A percentile compares a stretch with the other conserved stretches of the same genome.
phyloP scores from a whole-genome alignment of 2,329 filamentous ascomycete genomes.

The Verticillium alfalfae region DNA sequence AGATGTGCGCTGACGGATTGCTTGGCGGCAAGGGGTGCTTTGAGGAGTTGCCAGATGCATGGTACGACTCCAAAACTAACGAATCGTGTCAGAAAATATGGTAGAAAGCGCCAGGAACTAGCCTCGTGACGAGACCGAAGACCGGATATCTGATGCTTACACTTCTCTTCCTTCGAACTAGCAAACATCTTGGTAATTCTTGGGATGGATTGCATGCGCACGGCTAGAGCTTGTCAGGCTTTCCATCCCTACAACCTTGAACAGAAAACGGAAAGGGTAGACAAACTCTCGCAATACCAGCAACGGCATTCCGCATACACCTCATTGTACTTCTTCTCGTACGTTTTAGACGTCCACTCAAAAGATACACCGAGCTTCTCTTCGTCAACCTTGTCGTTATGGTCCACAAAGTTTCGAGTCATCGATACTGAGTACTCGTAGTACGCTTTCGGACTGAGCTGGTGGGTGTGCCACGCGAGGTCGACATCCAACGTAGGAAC shows the following conservation, averaged over 20 bases:
- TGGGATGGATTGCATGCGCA: not conserved
- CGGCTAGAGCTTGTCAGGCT: not conserved
- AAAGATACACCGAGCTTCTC: constrained; percentile 56
- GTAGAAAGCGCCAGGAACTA: no score
- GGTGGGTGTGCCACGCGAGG: constrained; percentile 70
- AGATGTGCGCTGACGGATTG: constrained; percentile 58
- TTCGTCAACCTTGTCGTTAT: constrained; percentile 80
- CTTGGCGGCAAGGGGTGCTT: constrained; percentile 35
- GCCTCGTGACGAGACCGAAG: not conserved
- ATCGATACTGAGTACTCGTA: constrained; percentile 42
- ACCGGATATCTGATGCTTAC: constrained; percentile 11
- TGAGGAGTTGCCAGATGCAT: constrained; percentile 35
- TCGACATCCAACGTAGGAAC: constrained; percentile 67
- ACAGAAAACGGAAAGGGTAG: not conserved
- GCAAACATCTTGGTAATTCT: constrained; percentile 31
- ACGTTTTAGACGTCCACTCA: constrained; percentile 62
- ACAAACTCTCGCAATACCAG: constrained; percentile 66
- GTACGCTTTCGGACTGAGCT: constrained; percentile 58
- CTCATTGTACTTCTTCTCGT: constrained; percentile 54
- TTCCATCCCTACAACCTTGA: not conserved
- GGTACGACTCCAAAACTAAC: constrained; percentile 26
- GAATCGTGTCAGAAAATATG: not conserved
- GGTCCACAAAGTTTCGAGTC: constrained; percentile 59
- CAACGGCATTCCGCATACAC: constrained; percentile 69
- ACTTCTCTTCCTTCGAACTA: constrained; percentile 35